Base-by-base conservation (phyloP, 129 eudicot genomes). In the Apium graveolens region DNA sequence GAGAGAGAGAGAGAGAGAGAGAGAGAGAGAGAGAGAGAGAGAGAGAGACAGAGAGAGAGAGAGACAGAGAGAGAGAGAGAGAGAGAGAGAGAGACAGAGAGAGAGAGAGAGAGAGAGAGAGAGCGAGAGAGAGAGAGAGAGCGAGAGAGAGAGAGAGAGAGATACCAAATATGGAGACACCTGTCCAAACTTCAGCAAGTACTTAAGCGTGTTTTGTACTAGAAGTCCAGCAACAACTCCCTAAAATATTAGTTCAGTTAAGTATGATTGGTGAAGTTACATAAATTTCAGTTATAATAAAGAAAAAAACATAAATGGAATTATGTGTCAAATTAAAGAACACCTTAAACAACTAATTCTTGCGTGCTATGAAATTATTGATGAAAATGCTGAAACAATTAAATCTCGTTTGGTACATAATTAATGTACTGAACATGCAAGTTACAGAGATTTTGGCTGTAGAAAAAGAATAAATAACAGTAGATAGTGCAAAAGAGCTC, bases 151-250 rank as follows among this genome's bases (percentile, higher is more conserved):
- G 72, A 14, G 10, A 13, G 72, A 14, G 70, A 78, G 31, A 77
- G 78, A 83, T 89, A 91, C 98, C 98, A 93, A 79, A 86, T 93
- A 93, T 34, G 90, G 93, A 26, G 97, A 89, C 49, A 91, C 96
- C 37, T 79, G 89, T 39, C 98, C 98, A 55, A 93, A 93, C 80
- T 88, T 84, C 79, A 93, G 87, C 88, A 93, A 87, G 86, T 89
- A 93, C 78, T 93, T 93, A 24, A 93, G 89, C 16, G 98, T 89
- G 79, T 93, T 93, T 79, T 93, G 98, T 73, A 93, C 98, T 53
- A 93, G 83, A 77, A 93, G 92, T 75, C 98, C 98, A 84, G 98
- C 98, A 89, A 93, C 96, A 70, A 93, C 92, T 51, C 98, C 98
- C 98, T 91, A 51, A 70, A 71, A 85, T 76, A 79, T 51, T 79